phyloP scores from a whole-genome alignment of 2,329 filamentous ascomycete genomes.

The Atkinsonella texensis region DNA sequence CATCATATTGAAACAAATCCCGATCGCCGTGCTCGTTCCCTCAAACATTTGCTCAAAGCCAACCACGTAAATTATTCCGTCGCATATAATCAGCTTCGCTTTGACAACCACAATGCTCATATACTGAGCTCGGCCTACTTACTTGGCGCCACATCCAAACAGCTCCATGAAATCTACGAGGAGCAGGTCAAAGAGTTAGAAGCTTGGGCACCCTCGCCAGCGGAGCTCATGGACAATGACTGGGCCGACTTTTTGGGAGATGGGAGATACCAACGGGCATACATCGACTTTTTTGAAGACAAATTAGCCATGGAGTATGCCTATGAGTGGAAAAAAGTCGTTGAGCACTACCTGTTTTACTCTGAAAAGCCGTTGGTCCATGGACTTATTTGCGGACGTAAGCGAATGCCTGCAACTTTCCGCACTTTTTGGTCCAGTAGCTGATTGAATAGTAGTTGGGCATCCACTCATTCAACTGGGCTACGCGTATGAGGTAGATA shows the following conservation, averaged over 20 bases:
- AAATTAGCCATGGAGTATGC: constrained; percentile 58
- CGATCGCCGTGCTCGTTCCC: constrained; percentile 66
- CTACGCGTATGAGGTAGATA: constrained; percentile 86
- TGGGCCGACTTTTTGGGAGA: constrained; percentile 80
- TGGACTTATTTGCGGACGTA: constrained; percentile 67
- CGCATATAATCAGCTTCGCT: constrained; percentile 61
- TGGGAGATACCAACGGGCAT: constrained; percentile 74
- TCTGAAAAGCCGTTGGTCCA: constrained; percentile 70
- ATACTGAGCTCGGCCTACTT: constrained; percentile 77
- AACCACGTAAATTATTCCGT: constrained; percentile 88
- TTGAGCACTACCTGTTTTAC: constrained; percentile 64
- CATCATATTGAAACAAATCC: constrained; percentile 69
- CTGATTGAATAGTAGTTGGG: constrained; percentile 46
- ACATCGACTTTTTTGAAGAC: constrained; percentile 92
- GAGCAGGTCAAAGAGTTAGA: constrained; percentile 59
- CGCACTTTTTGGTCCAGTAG: neutral
- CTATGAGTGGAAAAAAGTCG: constrained; percentile 75
- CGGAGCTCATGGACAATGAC: constrained; percentile 70
- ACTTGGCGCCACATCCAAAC: constrained; percentile 59
- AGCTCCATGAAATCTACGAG: constrained; percentile 75
- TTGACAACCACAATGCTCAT: constrained; percentile 76
- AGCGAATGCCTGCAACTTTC: constrained; percentile 16
- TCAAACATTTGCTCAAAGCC: constrained; percentile 83
- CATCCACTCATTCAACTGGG: constrained; percentile 89
- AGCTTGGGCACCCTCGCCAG: constrained; percentile 71